Conservation (phyloP, 2,329 filamentous ascomycete species). For the Cladosporium sp. region DNA sequence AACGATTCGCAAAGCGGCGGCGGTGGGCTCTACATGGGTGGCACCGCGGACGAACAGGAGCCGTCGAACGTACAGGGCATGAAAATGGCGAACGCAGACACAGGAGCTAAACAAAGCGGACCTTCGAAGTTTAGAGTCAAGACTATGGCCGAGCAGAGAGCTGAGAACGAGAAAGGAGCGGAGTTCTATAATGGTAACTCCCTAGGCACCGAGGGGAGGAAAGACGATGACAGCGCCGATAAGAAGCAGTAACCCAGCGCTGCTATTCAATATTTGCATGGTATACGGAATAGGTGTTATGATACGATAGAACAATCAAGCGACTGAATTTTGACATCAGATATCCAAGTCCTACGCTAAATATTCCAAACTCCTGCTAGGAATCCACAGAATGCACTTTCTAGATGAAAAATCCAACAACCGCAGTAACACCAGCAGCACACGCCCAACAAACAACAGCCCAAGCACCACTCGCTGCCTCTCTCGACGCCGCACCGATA, state of each 20-base stretch:
- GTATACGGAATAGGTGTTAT: too few species aligned
- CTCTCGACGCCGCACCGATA: too few species aligned
- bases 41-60: slow-evolving; percentile 22
- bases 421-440: background rate
- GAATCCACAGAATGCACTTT: background rate
- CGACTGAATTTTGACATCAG: too few species aligned
- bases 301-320: too few species aligned
- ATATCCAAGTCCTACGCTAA: background rate
- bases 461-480: too few species aligned
- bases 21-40: slow-evolving; percentile 24
- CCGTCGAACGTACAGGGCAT: slow-evolving; percentile 21
- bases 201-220: slow-evolving; percentile 52
- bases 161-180: slow-evolving; percentile 30
- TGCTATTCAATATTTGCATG: background rate
- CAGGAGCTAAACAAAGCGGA: slow-evolving; percentile 4
- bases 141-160: slow-evolving; percentile 44
- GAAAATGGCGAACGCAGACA: slow-evolving; percentile 17
- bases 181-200: slow-evolving; percentile 92
- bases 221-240: slow-evolving; percentile 52
- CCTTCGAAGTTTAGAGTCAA: slow-evolving; percentile 38
- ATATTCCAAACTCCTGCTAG: too few species aligned
- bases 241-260: slow-evolving; percentile 8
- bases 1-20: background rate
- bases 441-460: background rate
- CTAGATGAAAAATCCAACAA: background rate